phyloP scores from a whole-genome alignment of 2,329 filamentous ascomycete genomes.

The Trichothecium sympodiale region DNA sequence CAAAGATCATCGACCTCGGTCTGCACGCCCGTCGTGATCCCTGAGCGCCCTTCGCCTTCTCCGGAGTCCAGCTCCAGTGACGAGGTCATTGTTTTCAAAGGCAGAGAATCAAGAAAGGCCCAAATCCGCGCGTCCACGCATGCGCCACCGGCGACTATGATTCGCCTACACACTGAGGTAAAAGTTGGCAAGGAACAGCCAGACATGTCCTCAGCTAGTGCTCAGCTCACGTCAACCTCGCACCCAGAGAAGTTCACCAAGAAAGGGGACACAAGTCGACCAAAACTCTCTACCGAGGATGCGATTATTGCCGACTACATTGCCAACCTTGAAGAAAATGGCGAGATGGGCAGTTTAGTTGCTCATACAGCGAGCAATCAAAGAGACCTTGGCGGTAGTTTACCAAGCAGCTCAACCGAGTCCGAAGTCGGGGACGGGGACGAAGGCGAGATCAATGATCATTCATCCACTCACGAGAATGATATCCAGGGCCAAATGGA shows the following conservation, averaged over 20 bases:
- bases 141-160: constrained; percentile 10
- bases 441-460: neutral
- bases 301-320: constrained; percentile 59
- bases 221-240: neutral
- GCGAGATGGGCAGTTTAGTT: constrained; percentile 48
- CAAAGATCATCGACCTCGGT: neutral
- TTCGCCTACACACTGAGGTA: constrained; percentile 21
- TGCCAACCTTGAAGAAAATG: constrained; percentile 46
- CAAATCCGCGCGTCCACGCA: too few relatives aligned
- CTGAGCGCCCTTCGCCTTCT: constrained; percentile 11
- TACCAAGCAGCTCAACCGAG: too few relatives aligned
- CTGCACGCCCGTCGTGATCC: constrained; percentile 4
- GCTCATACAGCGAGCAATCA: constrained; percentile 45
- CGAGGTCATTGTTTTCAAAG: constrained; percentile 60
- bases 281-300: constrained; percentile 27
- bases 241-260: constrained; percentile 7
- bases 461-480: neutral
- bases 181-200: constrained; percentile 14
- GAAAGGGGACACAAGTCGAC: constrained; percentile 9
- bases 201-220: too few relatives aligned
- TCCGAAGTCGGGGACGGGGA: constrained; percentile 12
- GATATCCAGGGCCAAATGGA: neutral
- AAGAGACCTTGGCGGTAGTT: constrained; percentile 14
- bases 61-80: constrained; percentile 44
- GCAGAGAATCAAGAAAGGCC: constrained; percentile 27